Evolutionary conservation across 2,329 filamentous ascomycete species (phyloP), one percentile per base, ranked within the genome.

Genomic region (Phoma sp.): DNA sequence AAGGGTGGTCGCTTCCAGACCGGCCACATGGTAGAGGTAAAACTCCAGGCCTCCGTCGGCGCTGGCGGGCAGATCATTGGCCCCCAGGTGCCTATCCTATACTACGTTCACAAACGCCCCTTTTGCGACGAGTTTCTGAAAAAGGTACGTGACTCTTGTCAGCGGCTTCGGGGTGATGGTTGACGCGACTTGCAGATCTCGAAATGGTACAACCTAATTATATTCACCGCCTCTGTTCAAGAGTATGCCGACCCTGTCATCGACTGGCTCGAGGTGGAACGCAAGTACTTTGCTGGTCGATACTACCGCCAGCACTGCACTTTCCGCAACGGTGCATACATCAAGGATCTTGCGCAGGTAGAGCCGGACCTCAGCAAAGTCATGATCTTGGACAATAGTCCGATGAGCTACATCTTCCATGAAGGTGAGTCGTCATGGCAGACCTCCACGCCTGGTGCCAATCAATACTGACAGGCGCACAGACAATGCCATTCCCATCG

Each of bases 401-500:
- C 95, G 51, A 86, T 97, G 81, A 97, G 93, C 79, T 99, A 98
- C 78, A 91, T 97, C 79, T 98, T 98, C 78, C 94, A 98, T 74
- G 92, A 96, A 88, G 94, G 29, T 31, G 29, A 15, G 29, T 15
- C 12, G 12, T 31, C 12, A 4, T 13, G 29, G 95, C 95, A 80
- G 72, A 85, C 32, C 22, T 29, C 22, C 13, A 1, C 17, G 9
- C 21, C 22, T 9, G 8, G 4, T 12, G 15, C 15, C 25, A 0
- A 27, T 13, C 25, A 0, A 27, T 13, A 17, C 40, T 33, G 9
- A 46, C 37, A 4, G 17, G 10, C 29, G 39, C 43, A 55, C 70
- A 99, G 95, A 99, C 76, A 99, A 99, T 79, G 95, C 95, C 45
- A 97, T 99, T 70, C 95, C 95, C 3, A 98, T 99, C 73, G 94